These are phyloP conservation scores for Kazachstania sp. DNA, from an alignment of 1,139 yeast genomes.

Conservation along the genomic window DNA sequence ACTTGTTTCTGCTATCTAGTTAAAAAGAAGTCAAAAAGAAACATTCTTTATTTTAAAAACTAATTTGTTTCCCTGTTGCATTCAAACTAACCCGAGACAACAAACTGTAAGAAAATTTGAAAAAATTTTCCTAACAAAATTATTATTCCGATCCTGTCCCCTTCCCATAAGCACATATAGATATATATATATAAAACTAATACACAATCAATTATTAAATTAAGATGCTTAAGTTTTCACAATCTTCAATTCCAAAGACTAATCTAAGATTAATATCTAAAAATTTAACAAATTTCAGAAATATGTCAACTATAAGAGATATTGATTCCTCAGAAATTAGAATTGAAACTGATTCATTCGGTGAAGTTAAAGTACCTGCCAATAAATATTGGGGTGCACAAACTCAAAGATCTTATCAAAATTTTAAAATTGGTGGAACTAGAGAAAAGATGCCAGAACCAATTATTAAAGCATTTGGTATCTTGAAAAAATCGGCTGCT, in stretches of 20 bases:
- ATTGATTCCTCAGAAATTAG: conserved; percentile 33
- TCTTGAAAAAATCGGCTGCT: conserved; percentile 91
- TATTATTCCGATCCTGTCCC: too few species aligned
- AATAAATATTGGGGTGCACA: conserved; percentile 96
- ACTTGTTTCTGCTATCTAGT: too few species aligned
- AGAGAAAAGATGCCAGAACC: conserved; percentile 91
- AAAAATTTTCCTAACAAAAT: too few species aligned
- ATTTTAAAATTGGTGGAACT: conserved; percentile 91
- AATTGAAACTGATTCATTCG: conserved; percentile 91
- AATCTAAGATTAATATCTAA: neutral
- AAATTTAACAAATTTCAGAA: neutral
- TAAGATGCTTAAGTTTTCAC: conserved; percentile 1
- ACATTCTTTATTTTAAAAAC: too few species aligned
- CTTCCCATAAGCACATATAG: too few species aligned
- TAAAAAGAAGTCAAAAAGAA: too few species aligned
- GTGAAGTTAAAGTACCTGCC: conserved; percentile 83
- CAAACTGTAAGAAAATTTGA: too few species aligned
- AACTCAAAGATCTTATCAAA: conserved; percentile 86
- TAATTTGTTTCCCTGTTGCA: too few species aligned
- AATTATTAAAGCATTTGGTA: conserved; percentile 82
- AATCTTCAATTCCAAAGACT: neutral
- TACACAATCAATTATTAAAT: neutral
- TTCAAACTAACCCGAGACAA: too few species aligned
- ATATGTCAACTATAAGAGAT: conserved; percentile 3
- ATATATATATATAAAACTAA: too few species aligned